Conservation (phyloP, 2,329 filamentous ascomycete species). For the Zymoseptoria tritici region DNA sequence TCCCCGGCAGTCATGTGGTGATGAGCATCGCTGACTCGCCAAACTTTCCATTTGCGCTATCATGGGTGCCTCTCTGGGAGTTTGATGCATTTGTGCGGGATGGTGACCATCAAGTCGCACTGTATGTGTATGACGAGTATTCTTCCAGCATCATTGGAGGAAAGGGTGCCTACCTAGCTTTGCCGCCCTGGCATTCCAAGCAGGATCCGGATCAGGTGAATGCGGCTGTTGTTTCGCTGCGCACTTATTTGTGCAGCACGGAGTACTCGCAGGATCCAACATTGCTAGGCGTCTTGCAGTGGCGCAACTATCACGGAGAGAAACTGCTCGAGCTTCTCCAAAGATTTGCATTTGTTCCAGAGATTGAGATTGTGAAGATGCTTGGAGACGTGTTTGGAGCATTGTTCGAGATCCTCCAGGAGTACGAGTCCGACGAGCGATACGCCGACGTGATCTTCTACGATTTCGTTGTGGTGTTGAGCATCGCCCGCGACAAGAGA, state of each 20-base stretch:
- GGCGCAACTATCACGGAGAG: slow-evolving; percentile 54
- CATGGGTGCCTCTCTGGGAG: slow-evolving; percentile 91
- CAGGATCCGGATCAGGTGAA: slow-evolving; percentile 66
- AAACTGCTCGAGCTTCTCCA: slow-evolving; percentile 68
- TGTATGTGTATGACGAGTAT: slow-evolving; percentile 89
- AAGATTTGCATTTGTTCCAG: slow-evolving; percentile 84
- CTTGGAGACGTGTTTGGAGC: slow-evolving; percentile 82
- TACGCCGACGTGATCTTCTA: slow-evolving; percentile 91
- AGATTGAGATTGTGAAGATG: slow-evolving; percentile 96
- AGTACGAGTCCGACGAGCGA: slow-evolving; percentile 83
- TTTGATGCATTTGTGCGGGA: slow-evolving; percentile 83
- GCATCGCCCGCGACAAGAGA: slow-evolving; percentile 87
- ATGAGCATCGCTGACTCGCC: slow-evolving; percentile 85
- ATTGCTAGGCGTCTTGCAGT: slow-evolving; percentile 74
- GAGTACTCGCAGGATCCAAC: slow-evolving; percentile 87
- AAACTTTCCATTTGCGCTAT: slow-evolving; percentile 80
- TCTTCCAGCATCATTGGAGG: slow-evolving; percentile 67
- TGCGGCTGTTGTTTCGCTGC: slow-evolving; percentile 62
- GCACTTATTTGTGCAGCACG: slow-evolving; percentile 89
- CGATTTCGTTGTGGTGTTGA: slow-evolving; percentile 78
- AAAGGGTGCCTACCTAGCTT: slow-evolving; percentile 76
- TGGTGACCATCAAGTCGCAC: slow-evolving; percentile 67
- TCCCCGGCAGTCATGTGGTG: slow-evolving; percentile 74
- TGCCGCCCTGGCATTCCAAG: slow-evolving; percentile 74
- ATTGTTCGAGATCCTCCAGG: slow-evolving; percentile 83